Percentiles rank a stretch among this genome's conserved stretches.
These are phyloP conservation scores for Coffea humblotiana DNA, from an alignment of 305 asterid species.

Conservation along the genomic window DNA sequence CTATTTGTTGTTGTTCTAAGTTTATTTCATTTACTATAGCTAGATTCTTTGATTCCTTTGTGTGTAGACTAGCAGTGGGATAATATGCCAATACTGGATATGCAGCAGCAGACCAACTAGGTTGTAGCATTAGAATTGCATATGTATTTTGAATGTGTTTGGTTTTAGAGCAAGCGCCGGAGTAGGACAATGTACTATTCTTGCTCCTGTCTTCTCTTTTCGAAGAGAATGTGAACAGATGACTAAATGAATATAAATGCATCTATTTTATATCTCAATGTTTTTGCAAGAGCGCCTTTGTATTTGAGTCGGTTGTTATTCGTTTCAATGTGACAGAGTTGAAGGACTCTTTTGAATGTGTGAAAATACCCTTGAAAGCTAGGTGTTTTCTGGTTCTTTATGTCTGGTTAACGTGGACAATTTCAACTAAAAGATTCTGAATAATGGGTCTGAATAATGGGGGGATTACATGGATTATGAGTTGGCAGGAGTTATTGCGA, in stretches of 20 bases:
- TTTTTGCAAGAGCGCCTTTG: neutral
- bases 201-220: neutral
- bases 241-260: neutral
- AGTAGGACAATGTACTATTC: neutral
- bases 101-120: neutral
- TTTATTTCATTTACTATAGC: neutral
- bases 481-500: neutral
- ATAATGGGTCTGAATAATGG: neutral
- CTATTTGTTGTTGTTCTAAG: neutral
- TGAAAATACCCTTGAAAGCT: neutral
- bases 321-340: neutral
- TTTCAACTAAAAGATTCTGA: neutral
- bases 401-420: neutral
- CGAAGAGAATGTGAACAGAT: neutral
- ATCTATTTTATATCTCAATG: neutral
- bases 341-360: neutral
- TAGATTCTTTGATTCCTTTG: neutral
- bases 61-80: neutral
- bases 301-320: neutral
- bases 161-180: neutral
- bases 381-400: neutral
- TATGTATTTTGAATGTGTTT: too few species aligned
- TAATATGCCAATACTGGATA: neutral
- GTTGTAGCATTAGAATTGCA: neutral
- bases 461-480: neutral